Percentiles rank a stretch among this genome's conserved stretches.
Evolutionary conservation across 2,329 filamentous ascomycete genomes (phyloP).

Genomic region (Alternaria sp.): DNA sequence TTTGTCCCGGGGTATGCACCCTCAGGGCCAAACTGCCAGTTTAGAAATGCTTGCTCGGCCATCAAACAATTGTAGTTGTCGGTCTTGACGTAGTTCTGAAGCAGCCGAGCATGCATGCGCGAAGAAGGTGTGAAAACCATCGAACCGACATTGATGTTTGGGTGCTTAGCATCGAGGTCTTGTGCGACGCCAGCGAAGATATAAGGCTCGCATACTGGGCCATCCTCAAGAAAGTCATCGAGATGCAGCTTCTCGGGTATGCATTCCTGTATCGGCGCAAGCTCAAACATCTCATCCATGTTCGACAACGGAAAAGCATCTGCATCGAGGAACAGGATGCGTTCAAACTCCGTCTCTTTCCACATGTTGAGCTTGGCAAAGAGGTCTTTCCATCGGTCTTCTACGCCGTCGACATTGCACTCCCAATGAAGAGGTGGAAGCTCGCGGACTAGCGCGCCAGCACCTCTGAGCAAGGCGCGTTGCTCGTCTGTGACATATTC

Average conservation of each 20-base stretch:
- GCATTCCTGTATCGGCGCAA: conserved; percentile 29
- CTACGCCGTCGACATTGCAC: conserved; percentile 27
- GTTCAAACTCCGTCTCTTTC: conserved; percentile 39
- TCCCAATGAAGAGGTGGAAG: conserved; percentile 38
- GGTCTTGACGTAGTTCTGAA: conserved; percentile 43
- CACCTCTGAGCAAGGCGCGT: conserved; percentile 36
- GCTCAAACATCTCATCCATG: conserved; percentile 41
- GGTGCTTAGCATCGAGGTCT: conserved; percentile 13
- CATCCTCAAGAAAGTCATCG: conserved; percentile 32
- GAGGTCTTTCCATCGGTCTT: conserved; percentile 42
- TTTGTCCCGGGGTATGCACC: conserved; percentile 36
- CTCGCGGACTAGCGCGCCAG: conserved; percentile 43
- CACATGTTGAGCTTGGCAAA: conserved; percentile 49
- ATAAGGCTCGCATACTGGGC: conserved; percentile 37
- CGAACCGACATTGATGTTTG: conserved; percentile 42
- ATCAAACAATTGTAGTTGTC: conserved; percentile 38
- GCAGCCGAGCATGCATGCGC: conserved; percentile 37
- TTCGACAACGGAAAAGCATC: conserved; percentile 42
- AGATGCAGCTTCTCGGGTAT: conserved; percentile 25
- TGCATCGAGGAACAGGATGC: conserved; percentile 42
- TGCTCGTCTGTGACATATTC: conserved; percentile 40
- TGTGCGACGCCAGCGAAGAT: conserved; percentile 39
- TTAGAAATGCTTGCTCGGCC: conserved; percentile 45
- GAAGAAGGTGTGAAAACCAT: conserved; percentile 42
- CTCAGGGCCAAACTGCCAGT: conserved; percentile 39